phyloP scores from a whole-genome alignment of 495 filamentous ascomycete species.

The Penicillium roqueforti region DNA sequence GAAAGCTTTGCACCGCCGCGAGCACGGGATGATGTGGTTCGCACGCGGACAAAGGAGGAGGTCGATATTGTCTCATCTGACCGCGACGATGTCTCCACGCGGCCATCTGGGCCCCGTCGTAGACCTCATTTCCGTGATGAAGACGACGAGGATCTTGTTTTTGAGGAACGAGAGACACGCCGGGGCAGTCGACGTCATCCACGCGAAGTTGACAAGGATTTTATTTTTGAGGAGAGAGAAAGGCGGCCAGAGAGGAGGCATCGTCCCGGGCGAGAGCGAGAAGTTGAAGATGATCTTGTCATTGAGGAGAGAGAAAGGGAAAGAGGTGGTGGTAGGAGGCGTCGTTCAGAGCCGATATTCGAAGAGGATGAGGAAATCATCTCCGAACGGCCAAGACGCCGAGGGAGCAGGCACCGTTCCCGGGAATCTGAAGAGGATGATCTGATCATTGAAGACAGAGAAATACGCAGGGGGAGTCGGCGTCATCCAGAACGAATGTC shows the following conservation, averaged over 20 bases:
- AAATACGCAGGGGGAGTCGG: slow-evolving; percentile 8
- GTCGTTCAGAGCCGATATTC: slow-evolving; percentile 2
- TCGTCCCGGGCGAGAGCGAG: slow-evolving; percentile 16
- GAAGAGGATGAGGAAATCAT: background rate
- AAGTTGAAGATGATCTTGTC: slow-evolving; percentile 25
- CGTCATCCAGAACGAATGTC: slow-evolving; percentile 19
- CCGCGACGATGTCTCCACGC: slow-evolving; percentile 29
- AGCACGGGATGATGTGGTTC: slow-evolving; percentile 21
- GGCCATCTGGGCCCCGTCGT: slow-evolving; percentile 9
- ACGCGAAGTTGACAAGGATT: slow-evolving; percentile 21
- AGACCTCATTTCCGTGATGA: slow-evolving; percentile 15
- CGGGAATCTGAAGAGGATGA: slow-evolving; percentile 31
- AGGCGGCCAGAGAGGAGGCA: slow-evolving; percentile 8
- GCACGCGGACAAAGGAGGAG: slow-evolving; percentile 24
- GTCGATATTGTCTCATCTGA: slow-evolving; percentile 20
- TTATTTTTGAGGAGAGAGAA: slow-evolving; percentile 12
- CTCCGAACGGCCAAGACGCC: background rate
- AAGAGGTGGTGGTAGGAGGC: slow-evolving; percentile 7
- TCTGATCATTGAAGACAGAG: slow-evolving; percentile 12
- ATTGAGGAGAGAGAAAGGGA: slow-evolving; percentile 13
- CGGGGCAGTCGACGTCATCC: slow-evolving; percentile 14
- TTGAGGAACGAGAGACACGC: slow-evolving; percentile 17
- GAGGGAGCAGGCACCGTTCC: slow-evolving; percentile 12
- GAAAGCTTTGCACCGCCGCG: slow-evolving; percentile 17
- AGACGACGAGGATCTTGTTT: slow-evolving; percentile 18